A percentile compares a stretch with the other conserved stretches of the same genome.
phyloP scores from a whole-genome alignment of 2,329 filamentous ascomycete genomes.

The Trichoderma brevicompactum region DNA sequence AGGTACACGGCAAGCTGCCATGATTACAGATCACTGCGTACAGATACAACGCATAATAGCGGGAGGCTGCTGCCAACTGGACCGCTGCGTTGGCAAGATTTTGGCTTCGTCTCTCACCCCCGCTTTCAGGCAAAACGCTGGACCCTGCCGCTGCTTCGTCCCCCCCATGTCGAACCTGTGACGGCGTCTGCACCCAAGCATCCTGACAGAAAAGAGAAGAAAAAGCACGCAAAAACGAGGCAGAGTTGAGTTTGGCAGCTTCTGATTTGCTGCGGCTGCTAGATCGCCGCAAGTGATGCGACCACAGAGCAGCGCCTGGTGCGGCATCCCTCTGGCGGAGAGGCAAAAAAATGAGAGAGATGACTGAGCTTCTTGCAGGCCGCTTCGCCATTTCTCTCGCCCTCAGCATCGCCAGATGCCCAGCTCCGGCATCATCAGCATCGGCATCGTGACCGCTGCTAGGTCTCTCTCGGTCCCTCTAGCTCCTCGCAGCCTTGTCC shows the following conservation, averaged over 20 bases:
- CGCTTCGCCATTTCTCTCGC: not conserved
- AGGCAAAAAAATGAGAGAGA: not conserved
- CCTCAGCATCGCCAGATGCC: not conserved
- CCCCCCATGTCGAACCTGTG: conserved; percentile 14
- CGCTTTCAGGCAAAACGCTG: conserved; percentile 16
- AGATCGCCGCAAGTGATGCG: conserved; percentile 5
- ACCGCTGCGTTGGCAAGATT: conserved; percentile 20
- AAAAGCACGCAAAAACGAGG: conserved; percentile 9
- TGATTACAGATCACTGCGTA: not conserved
- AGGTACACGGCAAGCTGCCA: too few species aligned
- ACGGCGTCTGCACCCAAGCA: not conserved
- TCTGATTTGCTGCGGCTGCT: conserved; percentile 8
- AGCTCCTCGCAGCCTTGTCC: conserved; percentile 26
- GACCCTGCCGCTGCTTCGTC: not conserved
- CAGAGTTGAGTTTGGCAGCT: not conserved
- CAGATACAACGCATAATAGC: not conserved
- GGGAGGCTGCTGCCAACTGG: conserved; percentile 8
- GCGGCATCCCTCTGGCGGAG: not conserved
- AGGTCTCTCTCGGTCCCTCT: not conserved
- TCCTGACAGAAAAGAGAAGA: not conserved
- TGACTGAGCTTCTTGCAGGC: too few species aligned
- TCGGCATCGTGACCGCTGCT: conserved; percentile 18
- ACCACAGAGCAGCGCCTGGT: not conserved
- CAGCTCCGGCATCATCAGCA: too few species aligned
- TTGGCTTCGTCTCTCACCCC: conserved; percentile 9